Base-by-base conservation (phyloP, 306 rosid genomes). In the Urtica urens region DNA sequence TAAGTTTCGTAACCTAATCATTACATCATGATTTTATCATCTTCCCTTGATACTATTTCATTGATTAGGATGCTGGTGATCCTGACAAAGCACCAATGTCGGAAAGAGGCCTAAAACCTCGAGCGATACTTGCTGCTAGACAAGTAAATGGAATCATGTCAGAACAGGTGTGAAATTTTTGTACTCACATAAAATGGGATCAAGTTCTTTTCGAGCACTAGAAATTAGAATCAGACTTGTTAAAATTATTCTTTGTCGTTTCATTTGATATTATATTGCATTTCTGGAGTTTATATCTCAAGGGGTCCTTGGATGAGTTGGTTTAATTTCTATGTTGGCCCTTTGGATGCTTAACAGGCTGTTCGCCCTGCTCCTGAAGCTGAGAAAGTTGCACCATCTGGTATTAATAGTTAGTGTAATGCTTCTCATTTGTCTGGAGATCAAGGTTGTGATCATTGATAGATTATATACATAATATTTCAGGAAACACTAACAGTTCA, bases 101-200 rank as follows among this genome's bases (percentile, higher is more conserved):
- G 15, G 94, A 88, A 70, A 78, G 93, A 79, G 74, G 74, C 66
- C 47, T 66, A 57, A 88, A 88, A 62, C 56, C 83, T 49, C 73
- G 92, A 29, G 78, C 68, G 48, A 34, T 90, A 66, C 69, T 90
- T 67, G 82, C n/a, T n/a, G n/a, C 83, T n/a, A 81, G 99, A 75
- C 92, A 69, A 66, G 74, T 67, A 62, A 90, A 90, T 55, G 99
- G 99, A 31, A 73, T 81, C 18, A 69, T 77, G 68, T 29, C 79
- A 54, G 99, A 90, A 46, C 81, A 72, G 95, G 95, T 90, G 46
- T 77, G 53, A 49, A 53, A 46, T 22, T 23, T 31, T 15, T 54
- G 38, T n/a, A 48, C 23, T 53, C 29, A 40, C 38, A 65, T 47
- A 40, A 38, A 53, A 40, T 22, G 45, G 43, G 38, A 15, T 47